phyloP scores from a whole-genome alignment of 352 stramenopile species.

The Phytophthora capsici region DNA sequence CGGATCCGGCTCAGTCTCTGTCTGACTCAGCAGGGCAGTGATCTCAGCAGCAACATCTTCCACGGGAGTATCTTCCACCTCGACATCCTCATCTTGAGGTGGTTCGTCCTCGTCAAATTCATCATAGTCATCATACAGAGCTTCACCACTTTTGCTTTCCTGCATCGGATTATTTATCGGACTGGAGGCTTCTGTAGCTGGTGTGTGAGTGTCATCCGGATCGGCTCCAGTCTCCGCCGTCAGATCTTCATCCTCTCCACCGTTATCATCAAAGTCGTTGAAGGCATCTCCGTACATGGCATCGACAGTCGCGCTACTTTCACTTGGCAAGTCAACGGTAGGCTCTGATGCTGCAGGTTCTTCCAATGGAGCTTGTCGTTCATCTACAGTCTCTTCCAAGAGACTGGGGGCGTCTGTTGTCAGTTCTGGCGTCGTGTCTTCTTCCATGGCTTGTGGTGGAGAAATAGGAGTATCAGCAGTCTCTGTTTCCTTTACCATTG shows the following conservation, averaged over 20 bases:
- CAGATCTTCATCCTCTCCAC: constrained; percentile 43
- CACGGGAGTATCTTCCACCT: constrained; percentile 1
- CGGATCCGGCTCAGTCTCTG: constrained; percentile 5
- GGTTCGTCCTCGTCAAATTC: constrained; percentile 40
- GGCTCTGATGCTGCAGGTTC: not conserved
- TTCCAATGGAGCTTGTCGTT: not conserved
- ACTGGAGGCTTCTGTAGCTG: constrained; percentile 3
- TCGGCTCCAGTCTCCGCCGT: constrained; percentile 28
- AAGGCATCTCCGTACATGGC: constrained; percentile 66
- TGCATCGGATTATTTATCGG: constrained; percentile 17
- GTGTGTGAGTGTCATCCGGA: constrained; percentile 2
- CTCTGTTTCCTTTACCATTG: not conserved
- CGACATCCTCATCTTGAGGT: constrained; percentile 7
- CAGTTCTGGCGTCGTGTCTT: not conserved
- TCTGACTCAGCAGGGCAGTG: not conserved
- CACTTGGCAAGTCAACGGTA: constrained; percentile 16
- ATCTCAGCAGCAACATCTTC: not conserved
- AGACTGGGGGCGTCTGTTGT: not conserved
- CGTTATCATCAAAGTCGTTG: constrained; percentile 63
- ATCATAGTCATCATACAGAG: constrained; percentile 41
- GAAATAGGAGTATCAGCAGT: not conserved
- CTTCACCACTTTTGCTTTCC: constrained; percentile 43
- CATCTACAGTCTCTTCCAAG: not conserved
- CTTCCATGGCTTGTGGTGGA: not conserved
- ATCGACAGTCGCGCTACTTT: constrained; percentile 29